phyloP scores from a whole-genome alignment of 805 yeast species.

The Starmera pachycereana region DNA sequence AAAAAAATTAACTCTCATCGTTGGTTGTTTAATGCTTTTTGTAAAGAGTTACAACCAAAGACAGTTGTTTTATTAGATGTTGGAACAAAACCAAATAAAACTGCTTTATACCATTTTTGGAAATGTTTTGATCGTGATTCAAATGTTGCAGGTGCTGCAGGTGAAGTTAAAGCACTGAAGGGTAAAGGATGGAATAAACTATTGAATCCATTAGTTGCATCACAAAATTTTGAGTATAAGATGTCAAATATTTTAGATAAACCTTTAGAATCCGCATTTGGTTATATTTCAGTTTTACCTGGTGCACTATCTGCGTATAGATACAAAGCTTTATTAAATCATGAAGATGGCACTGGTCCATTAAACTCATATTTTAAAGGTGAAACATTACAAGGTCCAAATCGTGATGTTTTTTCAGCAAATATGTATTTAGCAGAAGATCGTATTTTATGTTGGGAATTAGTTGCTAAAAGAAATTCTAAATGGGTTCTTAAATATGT shows the following conservation, averaged over 20 bases:
- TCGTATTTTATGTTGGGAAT: constrained; percentile 92
- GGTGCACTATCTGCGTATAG: constrained; percentile 95
- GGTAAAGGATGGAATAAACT: constrained; percentile 80
- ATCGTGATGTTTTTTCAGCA: constrained; percentile 81
- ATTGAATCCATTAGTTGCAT: constrained; percentile 85
- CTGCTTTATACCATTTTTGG: constrained; percentile 91
- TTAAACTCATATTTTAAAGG: constrained; percentile 84
- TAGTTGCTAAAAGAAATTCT: constrained; percentile 74
- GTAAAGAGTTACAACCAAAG: constrained; percentile 87
- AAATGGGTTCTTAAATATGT: constrained; percentile 90
- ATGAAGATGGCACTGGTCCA: constrained; percentile 90
- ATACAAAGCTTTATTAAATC: constrained; percentile 75
- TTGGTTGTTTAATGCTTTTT: constrained; percentile 93
- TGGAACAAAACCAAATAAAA: constrained; percentile 91
- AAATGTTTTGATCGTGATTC: constrained; percentile 95
- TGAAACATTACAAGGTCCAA: constrained; percentile 47
- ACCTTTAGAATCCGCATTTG: constrained; percentile 87
- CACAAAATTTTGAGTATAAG: constrained; percentile 93
- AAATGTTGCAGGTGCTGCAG: constrained; percentile 98
- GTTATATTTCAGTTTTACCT: constrained; percentile 87
- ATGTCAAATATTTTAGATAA: constrained; percentile 95
- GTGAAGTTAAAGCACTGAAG: constrained; percentile 92
- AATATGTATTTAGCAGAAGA: constrained; percentile 98
- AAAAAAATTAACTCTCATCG: constrained; percentile 96
- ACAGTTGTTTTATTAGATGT: constrained; percentile 86